These are phyloP conservation scores for Daldinia concentrica DNA, from an alignment of 495 filamentous ascomycete genomes.

Conservation along the genomic window DNA sequence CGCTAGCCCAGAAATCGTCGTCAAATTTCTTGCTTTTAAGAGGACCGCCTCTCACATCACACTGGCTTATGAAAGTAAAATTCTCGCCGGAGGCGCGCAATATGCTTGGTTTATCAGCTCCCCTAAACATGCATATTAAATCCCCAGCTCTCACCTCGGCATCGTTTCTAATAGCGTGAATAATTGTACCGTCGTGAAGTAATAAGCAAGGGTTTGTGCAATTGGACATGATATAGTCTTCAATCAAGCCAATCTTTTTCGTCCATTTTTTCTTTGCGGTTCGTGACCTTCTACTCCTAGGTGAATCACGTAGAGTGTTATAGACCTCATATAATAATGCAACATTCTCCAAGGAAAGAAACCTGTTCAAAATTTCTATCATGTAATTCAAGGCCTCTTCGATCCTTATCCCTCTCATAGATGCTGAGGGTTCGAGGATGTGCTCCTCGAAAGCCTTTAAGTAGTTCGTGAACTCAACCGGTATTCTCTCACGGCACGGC, in stretches of 20 bases:
- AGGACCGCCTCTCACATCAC: neutral
- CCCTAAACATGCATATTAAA: conserved; percentile 25
- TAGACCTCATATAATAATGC: conserved; percentile 23
- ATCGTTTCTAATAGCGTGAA: neutral
- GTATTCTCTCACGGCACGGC: conserved; percentile 4
- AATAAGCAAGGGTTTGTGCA: conserved; percentile 10
- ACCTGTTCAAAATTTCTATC: neutral
- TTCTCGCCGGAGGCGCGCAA: conserved; percentile 12
- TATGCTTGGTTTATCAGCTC: neutral
- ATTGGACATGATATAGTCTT: neutral
- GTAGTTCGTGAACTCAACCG: neutral
- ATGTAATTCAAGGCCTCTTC: conserved; percentile 18
- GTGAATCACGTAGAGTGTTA: neutral
- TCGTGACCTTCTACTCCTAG: conserved; percentile 4
- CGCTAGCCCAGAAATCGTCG: conserved; percentile 23
- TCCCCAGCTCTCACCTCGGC: conserved; percentile 8
- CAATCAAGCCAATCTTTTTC: neutral
- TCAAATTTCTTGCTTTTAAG: conserved; percentile 5
- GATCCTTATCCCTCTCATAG: conserved; percentile 5
- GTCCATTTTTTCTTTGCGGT: conserved; percentile 6
- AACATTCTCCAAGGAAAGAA: neutral
- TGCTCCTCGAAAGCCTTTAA: conserved; percentile 20
- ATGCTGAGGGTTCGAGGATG: conserved; percentile 25
- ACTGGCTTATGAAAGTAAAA: conserved; percentile 21
- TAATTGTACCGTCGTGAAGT: conserved; percentile 19